A percentile compares a stretch with the other conserved stretches of the same genome.
Evolutionary conservation across 345 rosid genomes (phyloP).

Genomic region (Eucalyptus decipiens): DNA sequence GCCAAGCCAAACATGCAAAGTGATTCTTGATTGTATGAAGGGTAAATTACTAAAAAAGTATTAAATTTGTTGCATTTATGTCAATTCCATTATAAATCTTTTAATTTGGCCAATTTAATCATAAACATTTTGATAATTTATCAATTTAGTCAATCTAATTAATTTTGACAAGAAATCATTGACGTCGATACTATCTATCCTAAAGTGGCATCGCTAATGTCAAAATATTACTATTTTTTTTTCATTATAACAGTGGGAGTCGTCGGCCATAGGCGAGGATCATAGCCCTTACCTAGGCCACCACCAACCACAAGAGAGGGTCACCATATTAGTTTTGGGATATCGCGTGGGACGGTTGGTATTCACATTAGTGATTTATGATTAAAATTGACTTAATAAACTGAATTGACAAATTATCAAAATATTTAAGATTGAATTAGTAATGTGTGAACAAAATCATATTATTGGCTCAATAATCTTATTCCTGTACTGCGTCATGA

Average conservation of each 20-base stretch:
- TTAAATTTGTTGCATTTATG: too few species aligned
- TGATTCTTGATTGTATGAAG: neutral
- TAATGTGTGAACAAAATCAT: neutral
- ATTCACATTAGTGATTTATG: rapidly evolving
- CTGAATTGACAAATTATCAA: neutral
- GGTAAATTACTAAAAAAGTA: neutral
- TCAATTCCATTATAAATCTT: rapidly evolving
- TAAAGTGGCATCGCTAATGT: neutral
- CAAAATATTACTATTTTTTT: too few species aligned
- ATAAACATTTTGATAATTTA: neutral
- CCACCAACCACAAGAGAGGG: neutral
- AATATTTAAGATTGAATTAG: too few species aligned
- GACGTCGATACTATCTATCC: rapidly evolving
- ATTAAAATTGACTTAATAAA: too few species aligned
- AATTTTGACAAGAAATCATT: rapidly evolving
- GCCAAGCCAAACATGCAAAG: neutral
- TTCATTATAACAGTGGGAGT: rapidly evolving
- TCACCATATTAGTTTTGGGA: rapidly evolving
- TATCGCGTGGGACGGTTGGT: rapidly evolving
- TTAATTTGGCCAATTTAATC: rapidly evolving
- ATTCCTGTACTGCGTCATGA: neutral
- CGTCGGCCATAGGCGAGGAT: rapidly evolving
- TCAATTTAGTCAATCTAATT: rapidly evolving
- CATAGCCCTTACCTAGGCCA: neutral
- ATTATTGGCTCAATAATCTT: neutral